Base-by-base conservation (phyloP, 2,329 filamentous ascomycete species). In the Neospermospora avenae region DNA sequence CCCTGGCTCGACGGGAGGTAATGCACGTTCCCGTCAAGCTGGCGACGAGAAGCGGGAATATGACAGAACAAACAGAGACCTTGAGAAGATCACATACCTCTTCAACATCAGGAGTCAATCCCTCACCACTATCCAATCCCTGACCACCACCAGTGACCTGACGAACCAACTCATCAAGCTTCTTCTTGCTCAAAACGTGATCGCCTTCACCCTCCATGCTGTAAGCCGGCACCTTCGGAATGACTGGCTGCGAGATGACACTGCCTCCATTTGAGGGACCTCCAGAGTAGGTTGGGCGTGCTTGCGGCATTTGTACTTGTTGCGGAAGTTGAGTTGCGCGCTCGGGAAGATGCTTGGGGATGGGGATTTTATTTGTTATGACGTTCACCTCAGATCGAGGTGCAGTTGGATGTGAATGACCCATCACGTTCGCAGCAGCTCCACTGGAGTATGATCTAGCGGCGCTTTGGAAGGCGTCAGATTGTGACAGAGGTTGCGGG, bases 151-250 rank as follows among this genome's bases (percentile, higher is more conserved):
- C 93, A 37, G 91, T 96, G 61, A 98, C 92, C 75, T 98, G 93
- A 54, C 93, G 86, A 8, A 98, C 93, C 39, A 99, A 82, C 73
- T 97, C 93, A 71, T 99, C 93, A 42, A 99, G 82, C 77, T 96
- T 98, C 78, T 96, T 96, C 84, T 97, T 97, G 77, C 89, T 96
- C n/a, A 99, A 80, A 1, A 99, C 89, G 45, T 93, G 88, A 70
- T 97, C 92, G 25, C 91, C 92, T 72, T 96, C 93, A 31, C 91
- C 90, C 73, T 98, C 93, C 60, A 97, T 86, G 59, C 91, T 90
- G 74, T 91, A 96, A 0, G 87, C 85, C 0, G 92, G 91, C 46
- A 91, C 85, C 71, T 92, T 93, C 58, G 87, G 80, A 62, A 98
- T 83, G 2, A 91, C 90, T 0, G 95, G 93, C 70, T 96, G 92